A percentile compares a stretch with the other conserved stretches of the same genome.
phyloP scores from a whole-genome alignment of 331 rosid genomes.

The Telfairia occidentalis region DNA sequence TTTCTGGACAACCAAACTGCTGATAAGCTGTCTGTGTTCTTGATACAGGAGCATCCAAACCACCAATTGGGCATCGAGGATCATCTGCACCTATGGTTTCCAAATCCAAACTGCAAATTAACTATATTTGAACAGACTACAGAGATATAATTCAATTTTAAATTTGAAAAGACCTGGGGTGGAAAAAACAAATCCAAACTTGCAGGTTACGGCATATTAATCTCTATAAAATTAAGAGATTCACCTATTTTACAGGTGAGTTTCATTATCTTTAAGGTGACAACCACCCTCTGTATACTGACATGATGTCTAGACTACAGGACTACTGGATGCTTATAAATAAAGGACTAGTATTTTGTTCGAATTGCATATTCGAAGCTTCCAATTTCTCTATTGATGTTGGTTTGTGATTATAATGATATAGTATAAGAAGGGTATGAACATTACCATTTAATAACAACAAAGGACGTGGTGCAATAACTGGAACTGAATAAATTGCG shows the following conservation, averaged over 20 bases:
- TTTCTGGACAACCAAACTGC: conserved; percentile 23
- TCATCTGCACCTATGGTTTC: conserved; percentile 64
- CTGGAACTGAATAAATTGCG: conserved; percentile 54
- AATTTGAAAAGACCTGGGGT: not conserved
- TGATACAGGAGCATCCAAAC: conserved; percentile 36
- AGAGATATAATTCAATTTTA: not conserved
- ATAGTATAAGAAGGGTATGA: not conserved
- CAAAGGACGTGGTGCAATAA: conserved; percentile 67
- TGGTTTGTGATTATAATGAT: not conserved
- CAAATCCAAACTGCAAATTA: conserved; percentile 11
- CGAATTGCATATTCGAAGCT: not conserved
- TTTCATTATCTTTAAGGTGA: not conserved
- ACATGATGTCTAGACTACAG: not conserved
- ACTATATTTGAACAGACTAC: not conserved
- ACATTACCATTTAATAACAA: conserved; percentile 56
- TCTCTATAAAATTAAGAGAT: not conserved
- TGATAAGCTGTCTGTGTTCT: conserved; percentile 36
- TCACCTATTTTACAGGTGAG: not conserved
- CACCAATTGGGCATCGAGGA: conserved; percentile 61
- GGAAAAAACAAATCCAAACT: not conserved
- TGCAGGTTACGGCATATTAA: not conserved
- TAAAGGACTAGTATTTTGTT: not conserved
- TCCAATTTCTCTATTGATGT: not conserved
- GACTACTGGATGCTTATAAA: not conserved
- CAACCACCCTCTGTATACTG: not conserved